phyloP scores from a whole-genome alignment of 2,329 filamentous ascomycete genomes.

The Pyricularia pennisetigena region DNA sequence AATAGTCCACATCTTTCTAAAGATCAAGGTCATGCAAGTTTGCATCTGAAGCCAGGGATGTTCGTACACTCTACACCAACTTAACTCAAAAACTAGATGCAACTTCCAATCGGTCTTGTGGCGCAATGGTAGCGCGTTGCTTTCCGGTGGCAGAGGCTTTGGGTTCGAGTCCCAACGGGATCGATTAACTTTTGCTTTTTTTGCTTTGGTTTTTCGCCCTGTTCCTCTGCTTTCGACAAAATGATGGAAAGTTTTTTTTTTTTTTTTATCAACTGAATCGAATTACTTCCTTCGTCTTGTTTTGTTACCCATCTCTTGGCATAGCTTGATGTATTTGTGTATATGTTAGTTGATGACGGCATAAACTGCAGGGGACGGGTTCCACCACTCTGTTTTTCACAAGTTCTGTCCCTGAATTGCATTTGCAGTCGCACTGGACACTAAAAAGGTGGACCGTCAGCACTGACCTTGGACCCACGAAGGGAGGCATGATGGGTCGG shows the following conservation, averaged over 20 bases:
- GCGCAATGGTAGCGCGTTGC: slow-evolving; percentile 13
- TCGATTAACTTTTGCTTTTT: slow-evolving; percentile 1
- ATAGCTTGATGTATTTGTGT: too few species aligned
- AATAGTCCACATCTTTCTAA: too few species aligned
- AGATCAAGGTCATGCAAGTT: too few species aligned
- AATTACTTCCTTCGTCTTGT: too few species aligned
- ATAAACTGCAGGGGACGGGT: too few species aligned
- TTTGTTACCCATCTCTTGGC: too few species aligned
- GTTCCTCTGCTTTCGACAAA: background rate
- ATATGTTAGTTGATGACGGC: background rate
- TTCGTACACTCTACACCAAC: too few species aligned
- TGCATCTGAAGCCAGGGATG: too few species aligned
- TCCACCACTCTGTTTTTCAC: background rate
- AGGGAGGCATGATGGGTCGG: background rate
- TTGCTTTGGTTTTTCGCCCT: background rate
- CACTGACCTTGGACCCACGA: background rate
- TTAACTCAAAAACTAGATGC: too few species aligned
- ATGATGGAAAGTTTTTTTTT: too few species aligned
- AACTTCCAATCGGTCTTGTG: slow-evolving; percentile 7
- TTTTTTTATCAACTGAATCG: background rate
- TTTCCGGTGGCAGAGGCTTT: slow-evolving; percentile 13
- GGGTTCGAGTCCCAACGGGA: slow-evolving; percentile 10
- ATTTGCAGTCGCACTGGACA: background rate
- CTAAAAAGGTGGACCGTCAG: background rate
- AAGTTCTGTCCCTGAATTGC: background rate